Evolutionary conservation across 2,329 filamentous ascomycete genomes (phyloP).

Genomic region (Claviceps sp.): DNA sequence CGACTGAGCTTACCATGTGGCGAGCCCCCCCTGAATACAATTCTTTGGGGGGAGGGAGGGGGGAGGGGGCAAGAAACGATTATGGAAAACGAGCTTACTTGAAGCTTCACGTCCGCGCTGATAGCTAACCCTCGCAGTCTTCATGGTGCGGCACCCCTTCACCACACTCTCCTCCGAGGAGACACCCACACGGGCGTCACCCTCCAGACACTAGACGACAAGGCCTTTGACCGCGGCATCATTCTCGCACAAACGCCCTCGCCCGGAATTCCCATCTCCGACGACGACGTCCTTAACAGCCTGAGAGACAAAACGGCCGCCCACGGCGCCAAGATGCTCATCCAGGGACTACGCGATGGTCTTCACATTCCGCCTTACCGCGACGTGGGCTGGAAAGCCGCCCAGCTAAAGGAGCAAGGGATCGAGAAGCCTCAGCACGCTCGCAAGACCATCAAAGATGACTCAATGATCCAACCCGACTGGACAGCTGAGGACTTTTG

Average conservation of each 20-base stretch:
- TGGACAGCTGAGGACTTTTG: constrained; percentile 42
- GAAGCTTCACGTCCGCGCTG: not conserved
- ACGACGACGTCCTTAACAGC: constrained; percentile 28
- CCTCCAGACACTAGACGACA: constrained; percentile 72
- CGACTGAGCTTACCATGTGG: too few relatives aligned
- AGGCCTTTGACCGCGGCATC: constrained; percentile 63
- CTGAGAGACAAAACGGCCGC: constrained; percentile 39
- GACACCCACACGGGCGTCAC: constrained; percentile 57
- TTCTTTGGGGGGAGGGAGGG: too few relatives aligned
- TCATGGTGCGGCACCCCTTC: constrained; percentile 73
- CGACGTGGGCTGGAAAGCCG: constrained; percentile 15
- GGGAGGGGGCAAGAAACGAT: too few relatives aligned
- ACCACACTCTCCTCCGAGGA: constrained; percentile 62
- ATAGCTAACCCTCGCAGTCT: constrained; percentile 37
- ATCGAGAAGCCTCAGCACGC: constrained; percentile 35
- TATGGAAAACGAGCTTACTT: too few relatives aligned
- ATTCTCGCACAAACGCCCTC: constrained; percentile 57
- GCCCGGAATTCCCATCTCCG: constrained; percentile 40
- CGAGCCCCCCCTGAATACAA: too few relatives aligned
- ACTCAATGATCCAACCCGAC: constrained; percentile 42
- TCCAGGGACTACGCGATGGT: constrained; percentile 46
- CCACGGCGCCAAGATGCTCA: constrained; percentile 57
- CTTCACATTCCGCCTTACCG: constrained; percentile 52
- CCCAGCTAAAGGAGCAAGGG: constrained; percentile 2
- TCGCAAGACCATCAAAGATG: constrained; percentile 55